Percentiles rank a stretch among this genome's conserved stretches.
Evolutionary conservation across 2,329 filamentous ascomycete genomes (phyloP).

Genomic region (Trichoderma pleuroti): DNA sequence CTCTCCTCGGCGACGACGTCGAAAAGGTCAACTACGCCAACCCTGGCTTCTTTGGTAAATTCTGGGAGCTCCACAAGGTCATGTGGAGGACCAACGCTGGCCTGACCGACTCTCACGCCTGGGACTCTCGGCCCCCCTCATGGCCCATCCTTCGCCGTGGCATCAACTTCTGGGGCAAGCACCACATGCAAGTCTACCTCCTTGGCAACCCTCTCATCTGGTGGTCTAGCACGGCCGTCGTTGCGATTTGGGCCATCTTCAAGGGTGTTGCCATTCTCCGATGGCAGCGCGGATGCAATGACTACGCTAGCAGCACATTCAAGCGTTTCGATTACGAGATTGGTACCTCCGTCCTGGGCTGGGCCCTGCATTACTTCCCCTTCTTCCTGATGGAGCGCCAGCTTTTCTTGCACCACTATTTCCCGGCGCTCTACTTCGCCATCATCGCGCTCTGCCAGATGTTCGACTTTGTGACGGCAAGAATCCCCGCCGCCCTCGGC

Average conservation of each 20-base stretch:
- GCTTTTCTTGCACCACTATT: slow-evolving; percentile 97
- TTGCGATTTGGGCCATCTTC: slow-evolving; percentile 74
- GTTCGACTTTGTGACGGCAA: slow-evolving; percentile 78
- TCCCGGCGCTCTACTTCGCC: slow-evolving; percentile 93
- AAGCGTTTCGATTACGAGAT: slow-evolving; percentile 98
- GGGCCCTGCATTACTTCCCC: slow-evolving; percentile 98
- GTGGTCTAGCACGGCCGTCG: slow-evolving; percentile 80
- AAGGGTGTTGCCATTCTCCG: slow-evolving; percentile 84
- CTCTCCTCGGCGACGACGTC: slow-evolving; percentile 66
- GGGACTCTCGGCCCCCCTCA: slow-evolving; percentile 91
- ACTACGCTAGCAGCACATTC: slow-evolving; percentile 78
- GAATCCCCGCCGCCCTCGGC: slow-evolving; percentile 65
- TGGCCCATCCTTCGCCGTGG: slow-evolving; percentile 91
- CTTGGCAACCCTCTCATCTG: slow-evolving; percentile 93
- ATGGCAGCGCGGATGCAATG: slow-evolving; percentile 90
- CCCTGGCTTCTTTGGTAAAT: slow-evolving; percentile 95
- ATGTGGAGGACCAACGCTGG: slow-evolving; percentile 99
- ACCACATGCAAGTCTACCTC: slow-evolving; percentile 93
- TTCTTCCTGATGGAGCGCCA: slow-evolving; percentile 98
- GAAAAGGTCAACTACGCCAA: slow-evolving; percentile 96
- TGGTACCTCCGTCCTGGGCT: slow-evolving; percentile 83
- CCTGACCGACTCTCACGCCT: slow-evolving; percentile 91
- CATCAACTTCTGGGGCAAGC: slow-evolving; percentile 98
- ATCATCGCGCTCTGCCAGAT: slow-evolving; percentile 85
- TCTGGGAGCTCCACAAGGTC: slow-evolving; percentile 93